Evolutionary conservation across 164 flowering plant species (phyloP).

Genomic region (Piper longum): DNA sequence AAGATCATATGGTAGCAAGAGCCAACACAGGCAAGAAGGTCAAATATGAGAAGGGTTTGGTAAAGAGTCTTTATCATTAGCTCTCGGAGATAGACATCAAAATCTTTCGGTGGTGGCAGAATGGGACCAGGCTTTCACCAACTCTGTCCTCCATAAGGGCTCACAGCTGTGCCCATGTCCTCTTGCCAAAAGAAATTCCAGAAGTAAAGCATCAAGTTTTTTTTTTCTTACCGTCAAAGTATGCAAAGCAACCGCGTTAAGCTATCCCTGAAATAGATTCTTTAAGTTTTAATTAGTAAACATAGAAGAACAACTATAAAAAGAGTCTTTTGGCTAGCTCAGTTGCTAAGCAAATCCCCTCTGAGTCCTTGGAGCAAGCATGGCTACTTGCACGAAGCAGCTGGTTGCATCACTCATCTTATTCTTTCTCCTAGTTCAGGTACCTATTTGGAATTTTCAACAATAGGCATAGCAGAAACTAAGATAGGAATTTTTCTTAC

Average conservation of each 20-base stretch:
- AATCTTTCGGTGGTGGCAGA: neutral
- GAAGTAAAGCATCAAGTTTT: neutral
- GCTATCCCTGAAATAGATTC: neutral
- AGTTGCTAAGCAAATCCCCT: neutral
- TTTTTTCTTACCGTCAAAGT: neutral
- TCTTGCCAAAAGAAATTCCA: neutral
- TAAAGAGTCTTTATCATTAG: neutral
- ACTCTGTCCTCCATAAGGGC: neutral
- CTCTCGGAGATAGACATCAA: neutral
- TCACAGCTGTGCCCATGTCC: constrained; percentile 3
- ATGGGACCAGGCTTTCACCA: neutral
- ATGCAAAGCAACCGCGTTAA: neutral
- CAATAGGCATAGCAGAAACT: neutral
- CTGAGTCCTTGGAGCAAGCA: neutral
- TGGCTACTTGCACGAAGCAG: neutral
- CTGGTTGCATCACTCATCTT: constrained; percentile 3
- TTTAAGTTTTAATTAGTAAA: neutral
- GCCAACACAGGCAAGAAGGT: neutral
- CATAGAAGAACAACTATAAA: constrained; percentile 2
- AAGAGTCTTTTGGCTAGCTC: neutral
- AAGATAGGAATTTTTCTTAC: neutral
- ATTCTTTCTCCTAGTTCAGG: constrained; percentile 2
- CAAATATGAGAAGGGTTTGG: neutral
- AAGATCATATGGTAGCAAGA: neutral
- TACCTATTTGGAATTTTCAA: neutral